Conservation (phyloP, 164 flowering plant genomes). For the Aristolochia fimbriata region DNA sequence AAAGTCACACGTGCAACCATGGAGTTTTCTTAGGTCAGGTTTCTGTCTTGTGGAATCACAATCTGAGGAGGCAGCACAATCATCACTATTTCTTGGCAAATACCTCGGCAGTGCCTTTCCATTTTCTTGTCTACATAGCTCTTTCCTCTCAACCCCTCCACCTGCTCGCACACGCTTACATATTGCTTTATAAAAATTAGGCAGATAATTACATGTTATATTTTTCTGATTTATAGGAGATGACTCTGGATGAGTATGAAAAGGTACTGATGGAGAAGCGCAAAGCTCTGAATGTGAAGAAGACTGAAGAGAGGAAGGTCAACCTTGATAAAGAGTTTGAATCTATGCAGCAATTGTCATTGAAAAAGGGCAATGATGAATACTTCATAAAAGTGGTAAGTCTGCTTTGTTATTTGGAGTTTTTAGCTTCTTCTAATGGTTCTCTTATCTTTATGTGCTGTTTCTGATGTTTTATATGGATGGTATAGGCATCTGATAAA, state of each 20-base stretch:
- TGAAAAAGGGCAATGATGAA: slow-evolving; percentile 40
- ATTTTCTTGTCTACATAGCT: no score
- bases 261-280: slow-evolving; percentile 59
- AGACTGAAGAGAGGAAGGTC: slow-evolving; percentile 37
- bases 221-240: slow-evolving; percentile 33
- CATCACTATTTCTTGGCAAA: no score
- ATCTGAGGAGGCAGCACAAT: no score
- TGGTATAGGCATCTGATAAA: slow-evolving; percentile 24
- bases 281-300: slow-evolving; percentile 38
- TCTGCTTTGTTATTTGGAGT: neutral
- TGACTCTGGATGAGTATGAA: slow-evolving; percentile 76
- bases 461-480: neutral
- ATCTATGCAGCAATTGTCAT: slow-evolving; percentile 44
- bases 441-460: neutral
- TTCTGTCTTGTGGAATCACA: no score
- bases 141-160: no score
- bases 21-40: no score
- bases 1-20: no score
- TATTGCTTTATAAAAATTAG: no score
- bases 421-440: neutral
- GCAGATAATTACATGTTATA: neutral
- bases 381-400: slow-evolving; percentile 41
- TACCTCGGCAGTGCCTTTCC: no score
- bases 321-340: slow-evolving; percentile 24
- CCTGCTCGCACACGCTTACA: no score